phyloP scores from a whole-genome alignment of 2,329 filamentous ascomycete species.

The Bipolaris sorokiniana region DNA sequence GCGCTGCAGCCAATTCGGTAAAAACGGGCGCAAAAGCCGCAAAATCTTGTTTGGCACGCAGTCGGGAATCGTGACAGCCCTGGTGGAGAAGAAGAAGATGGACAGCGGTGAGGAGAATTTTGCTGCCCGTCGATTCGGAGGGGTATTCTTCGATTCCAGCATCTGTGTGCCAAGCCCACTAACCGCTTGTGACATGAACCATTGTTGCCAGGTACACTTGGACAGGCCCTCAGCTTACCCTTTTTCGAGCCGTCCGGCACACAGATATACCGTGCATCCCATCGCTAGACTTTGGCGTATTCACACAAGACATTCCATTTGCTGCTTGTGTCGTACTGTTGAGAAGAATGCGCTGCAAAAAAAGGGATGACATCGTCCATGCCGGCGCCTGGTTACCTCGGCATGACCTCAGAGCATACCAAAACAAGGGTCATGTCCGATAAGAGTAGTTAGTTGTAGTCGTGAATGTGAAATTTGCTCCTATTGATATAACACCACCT shows the following conservation, averaged over 20 bases:
- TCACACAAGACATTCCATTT: background rate
- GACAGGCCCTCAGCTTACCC: background rate
- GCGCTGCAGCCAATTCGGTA: conserved; percentile 3
- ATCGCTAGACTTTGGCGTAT: background rate
- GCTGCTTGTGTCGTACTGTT: background rate
- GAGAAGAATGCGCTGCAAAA: background rate
- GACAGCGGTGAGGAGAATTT: conserved; percentile 20
- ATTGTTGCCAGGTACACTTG: background rate
- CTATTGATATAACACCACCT: conserved; percentile 8
- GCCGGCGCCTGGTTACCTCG: conserved; percentile 23
- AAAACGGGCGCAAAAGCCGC: background rate
- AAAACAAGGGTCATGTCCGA: conserved; percentile 33
- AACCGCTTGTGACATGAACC: background rate
- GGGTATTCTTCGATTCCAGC: conserved; percentile 14
- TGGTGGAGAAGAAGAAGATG: conserved; percentile 3
- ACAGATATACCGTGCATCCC: background rate
- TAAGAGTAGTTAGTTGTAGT: conserved; percentile 8
- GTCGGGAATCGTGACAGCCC: conserved; percentile 3
- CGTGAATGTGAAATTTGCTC: conserved; percentile 20
- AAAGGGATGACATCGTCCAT: conserved; percentile 10
- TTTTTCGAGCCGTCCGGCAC: background rate
- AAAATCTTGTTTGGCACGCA: background rate
- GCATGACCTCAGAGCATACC: conserved; percentile 25
- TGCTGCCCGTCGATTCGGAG: conserved; percentile 10
- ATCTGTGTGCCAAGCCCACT: conserved; percentile 10